These are phyloP conservation scores for Moesziomyces sp. DNA, from an alignment of 1,284 basidiomycete species.

Conservation along the genomic window DNA sequence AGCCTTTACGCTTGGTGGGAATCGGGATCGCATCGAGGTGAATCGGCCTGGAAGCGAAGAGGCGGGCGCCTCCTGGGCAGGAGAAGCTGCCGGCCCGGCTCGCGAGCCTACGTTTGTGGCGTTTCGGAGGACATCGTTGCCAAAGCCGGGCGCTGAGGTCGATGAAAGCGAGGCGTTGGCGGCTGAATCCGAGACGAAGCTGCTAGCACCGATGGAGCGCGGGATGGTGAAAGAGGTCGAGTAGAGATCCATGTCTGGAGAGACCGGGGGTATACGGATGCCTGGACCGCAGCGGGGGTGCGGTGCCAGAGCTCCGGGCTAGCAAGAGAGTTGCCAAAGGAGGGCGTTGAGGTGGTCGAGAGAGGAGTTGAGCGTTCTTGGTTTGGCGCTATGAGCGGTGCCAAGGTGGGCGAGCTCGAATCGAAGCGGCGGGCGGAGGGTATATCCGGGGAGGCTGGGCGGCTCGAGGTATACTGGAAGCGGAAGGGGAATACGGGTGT, in stretches of 20 bases:
- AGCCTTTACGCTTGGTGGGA: slow-evolving; percentile 63
- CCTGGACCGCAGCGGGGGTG: slow-evolving; percentile 20
- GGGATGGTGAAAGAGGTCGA: slow-evolving; percentile 60
- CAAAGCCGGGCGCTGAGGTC: slow-evolving; percentile 18
- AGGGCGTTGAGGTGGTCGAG: background rate
- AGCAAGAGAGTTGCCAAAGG: slow-evolving; percentile 20
- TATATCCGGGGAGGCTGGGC: slow-evolving; percentile 11
- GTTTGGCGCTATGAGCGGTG: background rate
- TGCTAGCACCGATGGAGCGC: slow-evolving; percentile 36
- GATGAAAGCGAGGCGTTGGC: slow-evolving; percentile 10
- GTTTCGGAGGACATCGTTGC: slow-evolving; percentile 9
- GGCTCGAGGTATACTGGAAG: slow-evolving; percentile 25
- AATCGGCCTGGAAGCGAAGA: slow-evolving; percentile 52
- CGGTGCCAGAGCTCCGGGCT: slow-evolving; percentile 14
- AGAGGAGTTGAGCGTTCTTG: background rate
- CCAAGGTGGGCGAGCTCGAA: background rate
- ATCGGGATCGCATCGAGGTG: slow-evolving; percentile 61
- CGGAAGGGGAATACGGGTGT: slow-evolving; percentile 5
- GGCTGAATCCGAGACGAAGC: slow-evolving; percentile 36
- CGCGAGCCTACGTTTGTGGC: slow-evolving; percentile 10
- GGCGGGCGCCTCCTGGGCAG: slow-evolving; percentile 41
- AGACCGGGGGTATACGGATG: slow-evolving; percentile 2
- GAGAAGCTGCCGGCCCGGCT: slow-evolving; percentile 8
- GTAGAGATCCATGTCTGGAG: slow-evolving; percentile 56
- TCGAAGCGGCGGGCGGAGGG: slow-evolving; percentile 1